Evolutionary conservation across 2,329 filamentous ascomycete genomes (phyloP), one percentile per base, ranked within the genome.

Genomic region (Neopestalotiopsis sp.): DNA sequence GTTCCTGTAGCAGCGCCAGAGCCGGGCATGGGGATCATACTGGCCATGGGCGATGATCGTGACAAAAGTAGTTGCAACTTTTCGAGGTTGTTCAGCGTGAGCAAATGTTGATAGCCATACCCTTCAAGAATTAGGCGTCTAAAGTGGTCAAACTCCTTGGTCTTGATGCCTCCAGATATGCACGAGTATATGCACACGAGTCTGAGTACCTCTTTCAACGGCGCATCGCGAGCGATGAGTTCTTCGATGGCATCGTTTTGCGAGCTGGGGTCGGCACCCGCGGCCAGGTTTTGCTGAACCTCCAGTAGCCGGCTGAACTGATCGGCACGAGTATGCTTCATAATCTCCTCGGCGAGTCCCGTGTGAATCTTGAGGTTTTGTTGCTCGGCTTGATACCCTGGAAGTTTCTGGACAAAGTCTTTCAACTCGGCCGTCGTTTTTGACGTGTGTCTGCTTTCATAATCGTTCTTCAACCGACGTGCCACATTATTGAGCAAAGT

Each of bases 201-300:
- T 24, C 96, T 90, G 13, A 99, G 86, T 5, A 98, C 90, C 62
- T 93, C 92, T n/a, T 90, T 85, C 3, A 99, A 81, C 0, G 95
- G 92, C 0, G 93, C 90, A 74, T 95, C 92, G 70, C 95, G 92
- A 13, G 94, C 91, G 73, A 99, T 97, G n/a, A 99, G 87, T 79
- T 99, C 96, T 79, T 97, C 95, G 65, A 99, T 95, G 3, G 90
- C 90, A 65, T 97, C 94, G 75, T 97, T 94, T 77, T 98, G 94
- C 30, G 92, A 93, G 13, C 90, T 93, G 6, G 95, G 93, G 78
- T 98, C 96, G 10, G 93, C 90, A 40, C 95, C 95, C 0, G 95
- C 95, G 30, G 94, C 95, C 59, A 98, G 88, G 77, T 97, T 98
- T 78, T 99, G 96, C 78, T 99, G 96, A 4, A 98, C 93, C 82